Evolutionary conservation across 2,329 filamentous ascomycete species (phyloP).

Genomic region (Penicillium sp.): DNA sequence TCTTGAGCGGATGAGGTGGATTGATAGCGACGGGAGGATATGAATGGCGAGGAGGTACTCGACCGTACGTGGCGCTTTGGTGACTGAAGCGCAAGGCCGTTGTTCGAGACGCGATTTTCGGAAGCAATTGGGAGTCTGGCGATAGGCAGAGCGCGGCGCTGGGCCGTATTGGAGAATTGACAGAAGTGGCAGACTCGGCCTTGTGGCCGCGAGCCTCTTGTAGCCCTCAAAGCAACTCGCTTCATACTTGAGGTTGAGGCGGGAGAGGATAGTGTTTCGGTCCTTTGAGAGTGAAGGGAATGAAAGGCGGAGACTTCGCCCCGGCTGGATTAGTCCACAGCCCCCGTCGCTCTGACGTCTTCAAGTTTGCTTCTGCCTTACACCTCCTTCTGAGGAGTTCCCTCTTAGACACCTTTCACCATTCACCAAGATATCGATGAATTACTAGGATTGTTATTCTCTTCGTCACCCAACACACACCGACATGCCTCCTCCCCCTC

Average conservation of each 20-base stretch:
- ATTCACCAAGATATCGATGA: constrained; percentile 9
- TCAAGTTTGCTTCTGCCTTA: constrained; percentile 30
- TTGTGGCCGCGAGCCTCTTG: constrained; percentile 27
- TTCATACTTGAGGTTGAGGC: constrained; percentile 34
- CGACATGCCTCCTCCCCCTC: constrained; percentile 63
- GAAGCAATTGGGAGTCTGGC: constrained; percentile 16
- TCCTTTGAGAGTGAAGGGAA: constrained; percentile 7
- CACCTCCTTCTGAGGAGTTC: constrained; percentile 23
- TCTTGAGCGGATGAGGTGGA: constrained; percentile 25
- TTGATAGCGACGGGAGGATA: constrained; percentile 20
- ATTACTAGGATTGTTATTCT: background rate
- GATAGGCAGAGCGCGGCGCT: constrained; percentile 25
- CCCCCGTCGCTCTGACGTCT: constrained; percentile 31
- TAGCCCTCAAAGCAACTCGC: constrained; percentile 36
- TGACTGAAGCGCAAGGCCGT: constrained; percentile 23
- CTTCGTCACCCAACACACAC: constrained; percentile 13
- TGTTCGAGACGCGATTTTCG: constrained; percentile 9
- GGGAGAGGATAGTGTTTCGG: no score
- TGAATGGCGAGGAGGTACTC: constrained; percentile 4
- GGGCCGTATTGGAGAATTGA: constrained; percentile 34
- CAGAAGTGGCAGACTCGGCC: constrained; percentile 45
- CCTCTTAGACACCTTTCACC: background rate
- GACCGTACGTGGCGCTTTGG: constrained; percentile 15
- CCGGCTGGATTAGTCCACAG: constrained; percentile 23
- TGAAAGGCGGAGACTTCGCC: constrained; percentile 37